phyloP scores from a whole-genome alignment of 257 asterid species.

The Solanum habrochaites region DNA sequence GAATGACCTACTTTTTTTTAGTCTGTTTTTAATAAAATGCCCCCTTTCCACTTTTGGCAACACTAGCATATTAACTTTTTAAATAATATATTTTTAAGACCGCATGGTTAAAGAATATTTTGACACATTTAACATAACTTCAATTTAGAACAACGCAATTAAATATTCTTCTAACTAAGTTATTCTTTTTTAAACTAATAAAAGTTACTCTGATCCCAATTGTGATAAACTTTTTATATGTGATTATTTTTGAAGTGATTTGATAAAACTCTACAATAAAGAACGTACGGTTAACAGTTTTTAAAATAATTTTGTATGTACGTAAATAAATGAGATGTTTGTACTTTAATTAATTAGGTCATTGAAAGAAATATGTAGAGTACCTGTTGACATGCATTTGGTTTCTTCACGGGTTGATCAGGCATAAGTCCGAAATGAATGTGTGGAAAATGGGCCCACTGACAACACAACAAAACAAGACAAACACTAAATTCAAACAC shows the following conservation, averaged over 20 bases:
- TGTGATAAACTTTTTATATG: not conserved
- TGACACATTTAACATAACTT: too few relatives aligned
- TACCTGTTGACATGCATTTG: slow-evolving; percentile 93
- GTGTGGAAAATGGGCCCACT: slow-evolving; percentile 99
- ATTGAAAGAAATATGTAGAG: slow-evolving; percentile 5
- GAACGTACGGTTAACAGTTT: not conserved
- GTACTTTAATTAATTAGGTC: not conserved
- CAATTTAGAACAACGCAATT: too few relatives aligned
- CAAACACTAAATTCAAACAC: not conserved
- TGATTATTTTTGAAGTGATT: not conserved
- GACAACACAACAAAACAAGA: slow-evolving; percentile 9
- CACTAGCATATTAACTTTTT: too few relatives aligned
- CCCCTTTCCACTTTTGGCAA: too few relatives aligned
- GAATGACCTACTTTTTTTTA: too few relatives aligned
- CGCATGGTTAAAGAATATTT: too few relatives aligned
- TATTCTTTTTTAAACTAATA: too few relatives aligned
- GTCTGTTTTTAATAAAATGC: too few relatives aligned
- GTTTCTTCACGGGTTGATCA: slow-evolving; percentile 99
- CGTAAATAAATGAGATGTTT: not conserved
- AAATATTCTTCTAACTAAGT: too few relatives aligned
- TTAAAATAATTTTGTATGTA: not conserved
- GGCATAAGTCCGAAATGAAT: slow-evolving; percentile 99
- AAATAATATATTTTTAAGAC: too few relatives aligned
- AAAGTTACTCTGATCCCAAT: not conserved
- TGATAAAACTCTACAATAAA: not conserved